These are phyloP conservation scores for Sordaria brevicollis DNA, from an alignment of 495 filamentous ascomycete genomes.

Conservation along the genomic window DNA sequence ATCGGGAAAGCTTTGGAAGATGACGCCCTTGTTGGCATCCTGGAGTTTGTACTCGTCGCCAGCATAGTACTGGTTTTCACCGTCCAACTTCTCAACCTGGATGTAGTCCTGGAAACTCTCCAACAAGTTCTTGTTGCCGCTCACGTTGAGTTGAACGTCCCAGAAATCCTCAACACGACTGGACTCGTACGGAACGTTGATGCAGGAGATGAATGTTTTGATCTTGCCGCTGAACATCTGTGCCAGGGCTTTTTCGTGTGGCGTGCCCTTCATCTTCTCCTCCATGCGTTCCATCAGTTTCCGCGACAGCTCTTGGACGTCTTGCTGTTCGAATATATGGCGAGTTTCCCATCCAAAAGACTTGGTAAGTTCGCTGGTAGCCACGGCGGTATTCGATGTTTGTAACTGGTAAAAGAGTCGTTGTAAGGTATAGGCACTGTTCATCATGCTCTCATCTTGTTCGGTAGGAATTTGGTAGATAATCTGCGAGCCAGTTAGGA, in stretches of 20 bases:
- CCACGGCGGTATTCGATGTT: slow-evolving; percentile 67
- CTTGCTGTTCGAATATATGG: slow-evolving; percentile 98
- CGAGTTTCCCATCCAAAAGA: slow-evolving; percentile 98
- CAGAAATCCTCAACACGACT: slow-evolving; percentile 94
- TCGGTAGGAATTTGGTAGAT: slow-evolving; percentile 94
- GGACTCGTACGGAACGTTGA: slow-evolving; percentile 94
- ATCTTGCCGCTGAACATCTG: slow-evolving; percentile 92
- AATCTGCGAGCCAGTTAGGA: slow-evolving; percentile 44
- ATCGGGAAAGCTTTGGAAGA: slow-evolving; percentile 91
- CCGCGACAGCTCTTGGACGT: slow-evolving; percentile 92
- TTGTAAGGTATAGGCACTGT: slow-evolving; percentile 91
- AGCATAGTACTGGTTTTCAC: slow-evolving; percentile 96
- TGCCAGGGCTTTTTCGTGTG: slow-evolving; percentile 82
- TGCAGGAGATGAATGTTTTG: slow-evolving; percentile 97
- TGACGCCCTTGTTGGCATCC: slow-evolving; percentile 94
- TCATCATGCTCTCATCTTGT: slow-evolving; percentile 63
- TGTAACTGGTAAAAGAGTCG: slow-evolving; percentile 91
- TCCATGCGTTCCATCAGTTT: slow-evolving; percentile 97
- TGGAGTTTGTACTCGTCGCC: slow-evolving; percentile 81
- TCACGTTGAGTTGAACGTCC: slow-evolving; percentile 97
- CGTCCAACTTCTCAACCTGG: slow-evolving; percentile 90
- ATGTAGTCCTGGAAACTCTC: slow-evolving; percentile 96
- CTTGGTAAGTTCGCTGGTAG: slow-evolving; percentile 82
- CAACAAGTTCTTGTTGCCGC: slow-evolving; percentile 81
- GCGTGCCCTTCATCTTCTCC: slow-evolving; percentile 94